Evolutionary conservation across 805 yeast species (phyloP).

Genomic region (Candida sithepensis): DNA sequence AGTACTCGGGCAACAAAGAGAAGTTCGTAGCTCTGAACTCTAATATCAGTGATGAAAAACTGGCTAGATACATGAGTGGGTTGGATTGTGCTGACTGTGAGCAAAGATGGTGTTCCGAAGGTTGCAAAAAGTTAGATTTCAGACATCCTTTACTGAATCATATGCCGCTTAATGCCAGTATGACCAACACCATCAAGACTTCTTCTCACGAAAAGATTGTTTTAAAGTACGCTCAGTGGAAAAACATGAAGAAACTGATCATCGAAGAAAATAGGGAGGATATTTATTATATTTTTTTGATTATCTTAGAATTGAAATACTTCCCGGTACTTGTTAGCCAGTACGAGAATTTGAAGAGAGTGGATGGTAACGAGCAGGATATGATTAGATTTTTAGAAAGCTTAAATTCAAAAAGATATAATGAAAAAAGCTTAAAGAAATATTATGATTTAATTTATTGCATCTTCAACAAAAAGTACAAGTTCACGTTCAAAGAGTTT

Average conservation of each 20-base stretch:
- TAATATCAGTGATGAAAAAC: conserved; percentile 21
- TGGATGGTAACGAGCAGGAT: conserved; percentile 8
- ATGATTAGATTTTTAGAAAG: conserved; percentile 10
- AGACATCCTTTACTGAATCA: conserved; percentile 25
- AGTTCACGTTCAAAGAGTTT: conserved; percentile 16
- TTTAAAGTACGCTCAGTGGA: conserved; percentile 24
- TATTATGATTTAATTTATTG: conserved; percentile 11
- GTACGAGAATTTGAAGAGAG: conserved; percentile 16
- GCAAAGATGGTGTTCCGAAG: conserved; percentile 28
- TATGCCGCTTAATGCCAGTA: conserved; percentile 28
- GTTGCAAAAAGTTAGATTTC: conserved; percentile 26
- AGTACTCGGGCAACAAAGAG: conserved; percentile 7
- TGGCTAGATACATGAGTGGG: conserved; percentile 27
- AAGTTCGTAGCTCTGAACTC: conserved; percentile 7
- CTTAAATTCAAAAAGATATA: neutral
- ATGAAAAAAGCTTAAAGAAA: conserved; percentile 6
- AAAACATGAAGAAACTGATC: conserved; percentile 13
- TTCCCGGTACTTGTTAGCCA: conserved; percentile 14
- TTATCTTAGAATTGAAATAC: conserved; percentile 21
- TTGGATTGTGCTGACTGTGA: conserved; percentile 30
- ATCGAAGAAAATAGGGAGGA: conserved; percentile 12
- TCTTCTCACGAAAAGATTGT: conserved; percentile 8
- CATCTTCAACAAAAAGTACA: conserved; percentile 23
- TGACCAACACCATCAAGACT: conserved; percentile 18
- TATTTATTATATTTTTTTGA: conserved; percentile 17